Percentiles rank a stretch among this genome's conserved stretches.
phyloP scores from a whole-genome alignment of 2,329 filamentous ascomycete genomes.

The Calonectria fujianensis region DNA sequence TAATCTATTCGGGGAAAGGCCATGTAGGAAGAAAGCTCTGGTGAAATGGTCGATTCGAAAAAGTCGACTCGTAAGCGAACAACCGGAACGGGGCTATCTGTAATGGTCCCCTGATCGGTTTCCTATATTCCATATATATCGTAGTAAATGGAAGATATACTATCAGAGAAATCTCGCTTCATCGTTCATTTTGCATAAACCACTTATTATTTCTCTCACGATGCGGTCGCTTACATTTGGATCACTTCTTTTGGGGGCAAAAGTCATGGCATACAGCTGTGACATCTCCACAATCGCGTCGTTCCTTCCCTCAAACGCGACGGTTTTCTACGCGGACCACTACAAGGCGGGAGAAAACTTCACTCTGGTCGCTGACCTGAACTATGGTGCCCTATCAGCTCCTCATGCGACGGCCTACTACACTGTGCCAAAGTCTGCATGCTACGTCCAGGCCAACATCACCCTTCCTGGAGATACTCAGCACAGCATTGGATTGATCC shows the following conservation, averaged over 20 bases:
- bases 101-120: background rate
- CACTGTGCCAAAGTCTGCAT: slow-evolving; percentile 2
- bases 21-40: background rate
- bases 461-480: slow-evolving; percentile 1
- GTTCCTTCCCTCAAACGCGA: background rate
- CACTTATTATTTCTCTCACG: too few relatives aligned
- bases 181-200: background rate
- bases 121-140: background rate
- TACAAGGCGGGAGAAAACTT: background rate
- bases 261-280: slow-evolving; percentile 5
- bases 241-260: background rate
- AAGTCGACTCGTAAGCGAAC: background rate
- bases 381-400: slow-evolving; percentile 2
- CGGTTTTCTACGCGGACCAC: slow-evolving; percentile 10
- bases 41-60: background rate
- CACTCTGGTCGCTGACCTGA: background rate
- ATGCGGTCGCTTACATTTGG: background rate
- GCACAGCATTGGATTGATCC: slow-evolving; percentile 7
- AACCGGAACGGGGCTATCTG: background rate
- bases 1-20: background rate
- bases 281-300: slow-evolving; percentile 1
- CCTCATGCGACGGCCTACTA: background rate
- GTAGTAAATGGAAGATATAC: background rate
- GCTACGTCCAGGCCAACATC: slow-evolving; percentile 13
- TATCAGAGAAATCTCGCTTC: background rate